Percentiles rank a stretch among this genome's conserved stretches.
These are phyloP conservation scores for Capronia epimyces DNA, from an alignment of 2,329 filamentous ascomycete genomes.

Conservation along the genomic window DNA sequence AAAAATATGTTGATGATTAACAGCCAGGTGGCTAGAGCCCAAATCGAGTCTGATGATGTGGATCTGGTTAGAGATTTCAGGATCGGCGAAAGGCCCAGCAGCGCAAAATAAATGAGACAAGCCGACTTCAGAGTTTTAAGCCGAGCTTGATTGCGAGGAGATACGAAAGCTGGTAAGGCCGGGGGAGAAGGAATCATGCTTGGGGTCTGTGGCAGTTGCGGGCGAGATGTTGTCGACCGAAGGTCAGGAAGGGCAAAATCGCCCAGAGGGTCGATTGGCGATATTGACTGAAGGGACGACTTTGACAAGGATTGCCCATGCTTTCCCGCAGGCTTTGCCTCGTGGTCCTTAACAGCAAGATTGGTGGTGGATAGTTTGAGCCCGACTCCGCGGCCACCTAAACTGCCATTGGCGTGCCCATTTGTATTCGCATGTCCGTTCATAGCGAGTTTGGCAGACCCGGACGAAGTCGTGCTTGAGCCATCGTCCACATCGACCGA, in stretches of 20 bases:
- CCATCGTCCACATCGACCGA: conserved; percentile 31
- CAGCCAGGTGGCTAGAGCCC: conserved; percentile 92
- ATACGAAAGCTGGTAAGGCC: conserved; percentile 38
- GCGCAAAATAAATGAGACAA: conserved; percentile 82
- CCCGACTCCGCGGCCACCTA: conserved; percentile 40
- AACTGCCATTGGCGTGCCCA: conserved; percentile 30
- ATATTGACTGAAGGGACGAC: conserved; percentile 50
- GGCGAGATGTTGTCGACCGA: conserved; percentile 28
- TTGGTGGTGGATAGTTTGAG: conserved; percentile 38
- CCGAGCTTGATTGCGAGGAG: conserved; percentile 55
- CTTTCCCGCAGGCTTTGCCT: conserved; percentile 28
- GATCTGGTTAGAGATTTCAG: conserved; percentile 93
- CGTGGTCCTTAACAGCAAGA: conserved; percentile 31
- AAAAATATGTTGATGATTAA: conserved; percentile 95
- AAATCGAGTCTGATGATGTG: conserved; percentile 90
- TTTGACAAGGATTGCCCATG: conserved; percentile 53
- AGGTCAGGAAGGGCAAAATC: conserved; percentile 30
- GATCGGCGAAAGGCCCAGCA: conserved; percentile 88
- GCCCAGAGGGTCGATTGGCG: conserved; percentile 28
- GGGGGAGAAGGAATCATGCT: conserved; percentile 34
- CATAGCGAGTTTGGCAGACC: conserved; percentile 32
- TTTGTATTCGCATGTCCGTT: conserved; percentile 32
- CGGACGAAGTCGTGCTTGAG: conserved; percentile 39
- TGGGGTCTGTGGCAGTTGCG: conserved; percentile 16
- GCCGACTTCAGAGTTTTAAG: conserved; percentile 87